Percentiles rank a stretch among this genome's conserved stretches.
These are phyloP conservation scores for Wickerhamomyces canadensis DNA, from an alignment of 805 yeast species.

Conservation along the genomic window DNA sequence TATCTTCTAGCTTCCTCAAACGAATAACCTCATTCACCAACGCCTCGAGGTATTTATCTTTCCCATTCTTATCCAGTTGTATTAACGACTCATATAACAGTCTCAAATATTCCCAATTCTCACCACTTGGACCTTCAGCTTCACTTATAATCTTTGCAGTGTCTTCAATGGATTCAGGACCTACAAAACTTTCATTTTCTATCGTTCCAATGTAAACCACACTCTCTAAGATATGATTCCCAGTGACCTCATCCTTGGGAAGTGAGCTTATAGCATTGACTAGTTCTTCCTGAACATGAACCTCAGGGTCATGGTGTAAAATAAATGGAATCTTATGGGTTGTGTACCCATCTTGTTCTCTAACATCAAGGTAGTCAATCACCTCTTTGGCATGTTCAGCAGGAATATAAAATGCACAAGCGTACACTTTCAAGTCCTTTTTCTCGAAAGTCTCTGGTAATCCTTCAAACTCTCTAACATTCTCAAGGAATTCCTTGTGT, in stretches of 20 bases:
- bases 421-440: conserved; percentile 57
- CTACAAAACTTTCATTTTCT: conserved; percentile 76
- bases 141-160: conserved; percentile 58
- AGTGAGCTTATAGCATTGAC: conserved; percentile 21
- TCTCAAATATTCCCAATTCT: conserved; percentile 64
- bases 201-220: conserved; percentile 79
- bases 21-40: conserved; percentile 11
- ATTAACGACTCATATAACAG: conserved; percentile 45
- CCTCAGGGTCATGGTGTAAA: conserved; percentile 28
- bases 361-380: conserved; percentile 60
- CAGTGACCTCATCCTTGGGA: conserved; percentile 27
- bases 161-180: conserved; percentile 58
- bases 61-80: conserved; percentile 20
- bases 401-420: conserved; percentile 78
- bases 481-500: conserved; percentile 35
- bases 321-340: conserved; percentile 61
- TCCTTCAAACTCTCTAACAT: conserved; percentile 29
- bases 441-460: too few relatives aligned
- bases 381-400: conserved; percentile 58
- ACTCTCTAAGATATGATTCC: conserved; percentile 44
- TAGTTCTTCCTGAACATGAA: conserved; percentile 19
- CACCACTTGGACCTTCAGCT: conserved; percentile 77
- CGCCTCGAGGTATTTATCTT: conserved; percentile 16
- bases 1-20: neutral
- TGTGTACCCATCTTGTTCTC: conserved; percentile 89